Conservation (phyloP, 1,139 yeast genomes). For the Kazachstania sp. region DNA sequence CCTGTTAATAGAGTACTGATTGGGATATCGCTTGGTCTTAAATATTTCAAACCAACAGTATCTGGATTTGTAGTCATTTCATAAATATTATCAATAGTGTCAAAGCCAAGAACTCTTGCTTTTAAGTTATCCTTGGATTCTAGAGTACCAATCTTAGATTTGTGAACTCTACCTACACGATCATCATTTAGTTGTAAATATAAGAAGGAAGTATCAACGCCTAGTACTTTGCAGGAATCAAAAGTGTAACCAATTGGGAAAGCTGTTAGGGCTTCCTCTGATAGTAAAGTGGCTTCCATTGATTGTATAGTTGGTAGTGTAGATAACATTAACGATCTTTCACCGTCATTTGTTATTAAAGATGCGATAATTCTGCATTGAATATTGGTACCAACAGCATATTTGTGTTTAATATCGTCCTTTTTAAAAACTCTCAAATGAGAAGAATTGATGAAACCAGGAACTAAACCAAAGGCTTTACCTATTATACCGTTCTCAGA, state of each 20-base stretch:
- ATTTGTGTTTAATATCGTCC: slow-evolving; percentile 50
- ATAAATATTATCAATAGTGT: slow-evolving; percentile 56
- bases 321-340: slow-evolving; percentile 57
- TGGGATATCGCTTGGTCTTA: slow-evolving; percentile 64
- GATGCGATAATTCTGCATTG: slow-evolving; percentile 66
- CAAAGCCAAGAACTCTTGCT: slow-evolving; percentile 71
- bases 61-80: slow-evolving; percentile 61
- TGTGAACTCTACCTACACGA: slow-evolving; percentile 57
- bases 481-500: slow-evolving; percentile 51
- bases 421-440: slow-evolving; percentile 48
- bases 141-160: slow-evolving; percentile 54
- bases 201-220: slow-evolving; percentile 47
- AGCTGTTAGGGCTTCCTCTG: slow-evolving; percentile 42
- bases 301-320: slow-evolving; percentile 47
- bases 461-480: slow-evolving; percentile 65
- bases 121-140: slow-evolving; percentile 43
- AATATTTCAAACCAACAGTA: slow-evolving; percentile 53
- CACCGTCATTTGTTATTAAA: slow-evolving; percentile 43
- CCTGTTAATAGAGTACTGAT: slow-evolving; percentile 58
- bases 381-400: slow-evolving; percentile 54
- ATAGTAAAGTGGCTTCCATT: slow-evolving; percentile 19
- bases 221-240: slow-evolving; percentile 53
- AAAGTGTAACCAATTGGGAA: slow-evolving; percentile 72
- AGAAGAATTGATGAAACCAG: slow-evolving; percentile 60
- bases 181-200: slow-evolving; percentile 53